These are phyloP conservation scores for Anthracocystis walkeri DNA, from an alignment of 1,284 basidiomycete genomes.

Conservation along the genomic window DNA sequence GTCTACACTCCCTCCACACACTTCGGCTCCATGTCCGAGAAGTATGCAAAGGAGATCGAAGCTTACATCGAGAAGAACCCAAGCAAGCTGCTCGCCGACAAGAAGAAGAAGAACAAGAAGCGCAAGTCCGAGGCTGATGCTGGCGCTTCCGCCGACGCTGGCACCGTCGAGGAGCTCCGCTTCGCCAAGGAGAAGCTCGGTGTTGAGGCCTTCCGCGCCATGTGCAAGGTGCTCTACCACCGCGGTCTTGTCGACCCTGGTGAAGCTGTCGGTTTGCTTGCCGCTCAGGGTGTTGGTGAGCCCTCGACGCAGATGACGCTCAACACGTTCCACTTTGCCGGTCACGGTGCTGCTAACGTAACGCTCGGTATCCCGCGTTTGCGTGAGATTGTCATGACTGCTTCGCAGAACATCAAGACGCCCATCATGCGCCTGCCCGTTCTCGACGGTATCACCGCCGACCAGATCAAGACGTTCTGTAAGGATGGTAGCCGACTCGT, in stretches of 20 bases:
- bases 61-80: conserved; percentile 85
- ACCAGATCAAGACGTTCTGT: conserved; percentile 80
- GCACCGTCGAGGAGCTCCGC: conserved; percentile 70
- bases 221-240: conserved; percentile 68
- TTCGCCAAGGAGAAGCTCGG: conserved; percentile 70
- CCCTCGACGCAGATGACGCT: conserved; percentile 99
- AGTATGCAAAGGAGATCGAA: conserved; percentile 84
- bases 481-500: conserved; percentile 88
- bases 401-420: conserved; percentile 94
- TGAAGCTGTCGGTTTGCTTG: conserved; percentile 94
- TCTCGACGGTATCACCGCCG: conserved; percentile 58
- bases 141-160: conserved; percentile 57
- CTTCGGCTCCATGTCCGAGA: conserved; percentile 92
- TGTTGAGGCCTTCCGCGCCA: conserved; percentile 63
- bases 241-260: conserved; percentile 87
- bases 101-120: conserved; percentile 73
- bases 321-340: conserved; percentile 98
- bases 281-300: conserved; percentile 99
- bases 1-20: conserved; percentile 82
- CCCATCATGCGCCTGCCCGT: conserved; percentile 93
- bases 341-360: conserved; percentile 98
- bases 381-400: conserved; percentile 99
- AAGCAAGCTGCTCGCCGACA: conserved; percentile 77
- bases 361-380: conserved; percentile 98
- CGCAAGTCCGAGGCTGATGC: conserved; percentile 59